These are phyloP conservation scores for Fusarium hainanense DNA, from an alignment of 2,329 filamentous ascomycete species.

Conservation along the genomic window DNA sequence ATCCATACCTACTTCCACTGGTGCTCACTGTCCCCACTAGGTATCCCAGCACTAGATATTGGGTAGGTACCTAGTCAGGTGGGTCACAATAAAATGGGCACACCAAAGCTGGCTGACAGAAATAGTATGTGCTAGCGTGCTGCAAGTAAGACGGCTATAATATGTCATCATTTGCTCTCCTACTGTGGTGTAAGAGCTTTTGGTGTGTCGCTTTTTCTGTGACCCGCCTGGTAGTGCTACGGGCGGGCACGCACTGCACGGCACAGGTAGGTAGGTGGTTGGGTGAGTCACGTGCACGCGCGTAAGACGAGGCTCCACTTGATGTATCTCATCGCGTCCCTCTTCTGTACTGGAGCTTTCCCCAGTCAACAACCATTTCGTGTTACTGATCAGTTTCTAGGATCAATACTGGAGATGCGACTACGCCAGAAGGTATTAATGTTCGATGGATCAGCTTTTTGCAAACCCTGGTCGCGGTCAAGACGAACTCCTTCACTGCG, in stretches of 20 bases:
- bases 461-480: constrained; percentile 33
- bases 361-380: constrained; percentile 33
- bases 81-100: too few relatives aligned
- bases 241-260: too few relatives aligned
- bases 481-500: constrained; percentile 59
- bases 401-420: constrained; percentile 36
- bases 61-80: too few relatives aligned
- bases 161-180: too few relatives aligned
- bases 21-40: constrained; percentile 36
- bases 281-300: constrained; percentile 45
- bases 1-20: constrained; percentile 13
- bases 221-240: neutral
- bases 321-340: constrained; percentile 21
- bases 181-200: too few relatives aligned
- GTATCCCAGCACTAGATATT: neutral
- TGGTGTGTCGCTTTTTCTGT: too few relatives aligned
- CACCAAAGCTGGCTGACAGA: too few relatives aligned
- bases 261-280: neutral
- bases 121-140: too few relatives aligned
- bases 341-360: constrained; percentile 10
- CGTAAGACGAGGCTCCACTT: constrained; percentile 15
- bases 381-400: constrained; percentile 28
- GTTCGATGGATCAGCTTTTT: constrained; percentile 30
- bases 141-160: too few relatives aligned
- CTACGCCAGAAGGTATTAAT: constrained; percentile 11